These are phyloP conservation scores for Ottelia alismoides DNA, from an alignment of 106 monocot species.

Conservation along the genomic window DNA sequence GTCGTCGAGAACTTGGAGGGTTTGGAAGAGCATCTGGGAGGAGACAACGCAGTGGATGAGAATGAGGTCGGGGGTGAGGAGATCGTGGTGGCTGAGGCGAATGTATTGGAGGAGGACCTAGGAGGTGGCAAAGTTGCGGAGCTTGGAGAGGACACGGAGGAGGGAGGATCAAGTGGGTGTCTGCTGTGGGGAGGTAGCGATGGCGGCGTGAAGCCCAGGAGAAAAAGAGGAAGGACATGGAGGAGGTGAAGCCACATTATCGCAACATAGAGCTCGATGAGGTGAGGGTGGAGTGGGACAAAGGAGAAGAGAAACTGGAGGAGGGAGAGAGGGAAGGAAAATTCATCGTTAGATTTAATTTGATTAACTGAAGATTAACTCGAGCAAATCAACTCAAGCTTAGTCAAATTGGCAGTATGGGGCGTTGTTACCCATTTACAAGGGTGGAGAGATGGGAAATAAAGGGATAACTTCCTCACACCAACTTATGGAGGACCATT, in stretches of 20 bases:
- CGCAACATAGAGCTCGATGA: conserved; percentile 41
- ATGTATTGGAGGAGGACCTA: conserved; percentile 45
- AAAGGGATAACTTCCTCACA: too few species aligned
- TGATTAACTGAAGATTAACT: too few species aligned
- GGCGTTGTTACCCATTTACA: too few species aligned
- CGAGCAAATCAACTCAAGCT: too few species aligned
- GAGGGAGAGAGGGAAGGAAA: too few species aligned
- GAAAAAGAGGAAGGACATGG: conserved; percentile 52
- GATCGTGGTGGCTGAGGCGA: conserved; percentile 25
- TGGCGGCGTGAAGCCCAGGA: conserved; percentile 41
- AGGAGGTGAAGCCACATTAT: conserved; percentile 41
- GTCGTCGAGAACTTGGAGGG: conserved; percentile 66
- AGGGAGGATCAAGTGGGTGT: conserved; percentile 24
- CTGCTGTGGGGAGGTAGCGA: conserved; percentile 18
- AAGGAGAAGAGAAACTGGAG: conserved; percentile 22
- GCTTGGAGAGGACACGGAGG: conserved; percentile 25
- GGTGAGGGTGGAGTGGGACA: conserved; percentile 39
- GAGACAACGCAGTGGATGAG: conserved; percentile 55
- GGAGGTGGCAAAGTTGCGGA: conserved; percentile 41
- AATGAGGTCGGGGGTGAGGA: conserved; percentile 46
- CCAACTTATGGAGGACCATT: too few species aligned
- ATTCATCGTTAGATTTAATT: too few species aligned
- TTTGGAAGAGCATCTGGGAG: conserved; percentile 38
- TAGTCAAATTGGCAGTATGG: too few species aligned
- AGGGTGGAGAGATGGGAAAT: too few species aligned